phyloP scores from a whole-genome alignment of 768 basidiomycete genomes.

The Tubosaeta sp. region DNA sequence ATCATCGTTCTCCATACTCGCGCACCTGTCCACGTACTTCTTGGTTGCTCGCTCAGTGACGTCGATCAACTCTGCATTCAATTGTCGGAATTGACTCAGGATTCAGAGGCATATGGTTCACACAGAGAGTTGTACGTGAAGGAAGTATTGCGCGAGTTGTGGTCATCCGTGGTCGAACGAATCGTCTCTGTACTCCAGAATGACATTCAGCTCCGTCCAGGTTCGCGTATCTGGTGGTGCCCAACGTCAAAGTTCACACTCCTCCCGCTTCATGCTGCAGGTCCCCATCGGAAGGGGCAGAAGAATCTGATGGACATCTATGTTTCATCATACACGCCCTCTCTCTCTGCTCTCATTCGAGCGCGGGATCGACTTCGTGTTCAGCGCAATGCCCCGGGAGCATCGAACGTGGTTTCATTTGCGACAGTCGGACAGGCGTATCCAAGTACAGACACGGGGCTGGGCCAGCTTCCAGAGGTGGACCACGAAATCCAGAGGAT shows the following conservation, averaged over 20 bases:
- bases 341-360: slow-evolving; percentile 1
- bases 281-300: not conserved
- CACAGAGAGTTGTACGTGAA: not conserved
- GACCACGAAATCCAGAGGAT: not conserved
- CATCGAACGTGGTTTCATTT: not conserved
- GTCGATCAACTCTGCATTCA: not conserved
- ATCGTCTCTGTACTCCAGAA: not conserved
- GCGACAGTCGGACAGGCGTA: not conserved
- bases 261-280: not conserved
- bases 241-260: not conserved
- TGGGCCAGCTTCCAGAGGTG: not conserved
- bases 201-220: not conserved
- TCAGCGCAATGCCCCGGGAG: not conserved
- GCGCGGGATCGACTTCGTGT: not conserved
- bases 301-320: not conserved
- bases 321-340: not conserved
- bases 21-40: not conserved
- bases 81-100: not conserved
- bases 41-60: not conserved
- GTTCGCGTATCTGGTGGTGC: slow-evolving; percentile 2
- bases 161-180: not conserved
- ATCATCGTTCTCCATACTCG: not conserved
- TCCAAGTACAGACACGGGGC: not conserved
- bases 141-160: not conserved
- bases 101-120: not conserved